Evolutionary conservation across 805 yeast genomes (phyloP).

Genomic region (Nakazawaea ambrosiae): DNA sequence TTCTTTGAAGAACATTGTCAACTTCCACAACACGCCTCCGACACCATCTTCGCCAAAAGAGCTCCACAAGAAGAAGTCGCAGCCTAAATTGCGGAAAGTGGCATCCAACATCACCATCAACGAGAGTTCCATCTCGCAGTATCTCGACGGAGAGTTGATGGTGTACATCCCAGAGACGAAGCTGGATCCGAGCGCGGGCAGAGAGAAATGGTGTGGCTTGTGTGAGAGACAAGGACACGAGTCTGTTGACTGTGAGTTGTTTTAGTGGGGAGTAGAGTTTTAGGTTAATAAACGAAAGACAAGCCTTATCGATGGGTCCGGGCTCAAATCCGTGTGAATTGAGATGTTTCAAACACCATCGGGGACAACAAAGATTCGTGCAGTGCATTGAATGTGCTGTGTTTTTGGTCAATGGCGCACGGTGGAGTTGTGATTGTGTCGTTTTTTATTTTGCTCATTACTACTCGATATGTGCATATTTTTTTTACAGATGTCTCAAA

Average conservation of each 20-base stretch:
- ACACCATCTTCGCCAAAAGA: not conserved
- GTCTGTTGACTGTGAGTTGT: conserved; percentile 57
- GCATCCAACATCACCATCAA: conserved; percentile 3
- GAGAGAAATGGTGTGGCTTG: conserved; percentile 82
- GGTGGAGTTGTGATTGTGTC: no score
- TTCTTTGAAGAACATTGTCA: conserved; percentile 1
- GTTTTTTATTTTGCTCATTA: no score
- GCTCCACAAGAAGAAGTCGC: not conserved
- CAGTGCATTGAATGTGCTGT: no score
- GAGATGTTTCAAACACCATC: no score
- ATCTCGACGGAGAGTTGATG: conserved; percentile 31
- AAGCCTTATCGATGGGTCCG: no score
- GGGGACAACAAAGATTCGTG: no score
- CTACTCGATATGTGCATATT: no score
- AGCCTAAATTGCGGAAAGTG: not conserved
- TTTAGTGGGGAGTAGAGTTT: not conserved
- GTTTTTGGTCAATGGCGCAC: no score
- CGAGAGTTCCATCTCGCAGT: conserved; percentile 15
- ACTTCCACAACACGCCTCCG: not conserved
- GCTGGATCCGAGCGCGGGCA: conserved; percentile 66
- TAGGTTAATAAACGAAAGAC: not conserved
- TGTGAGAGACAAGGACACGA: conserved; percentile 91
- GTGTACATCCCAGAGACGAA: conserved; percentile 41
- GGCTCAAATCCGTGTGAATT: not conserved
- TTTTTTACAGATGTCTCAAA: no score